Evolutionary conservation across 495 filamentous ascomycete genomes (phyloP), one percentile per base, ranked within the genome.

Genomic region (Penicillium daleae): DNA sequence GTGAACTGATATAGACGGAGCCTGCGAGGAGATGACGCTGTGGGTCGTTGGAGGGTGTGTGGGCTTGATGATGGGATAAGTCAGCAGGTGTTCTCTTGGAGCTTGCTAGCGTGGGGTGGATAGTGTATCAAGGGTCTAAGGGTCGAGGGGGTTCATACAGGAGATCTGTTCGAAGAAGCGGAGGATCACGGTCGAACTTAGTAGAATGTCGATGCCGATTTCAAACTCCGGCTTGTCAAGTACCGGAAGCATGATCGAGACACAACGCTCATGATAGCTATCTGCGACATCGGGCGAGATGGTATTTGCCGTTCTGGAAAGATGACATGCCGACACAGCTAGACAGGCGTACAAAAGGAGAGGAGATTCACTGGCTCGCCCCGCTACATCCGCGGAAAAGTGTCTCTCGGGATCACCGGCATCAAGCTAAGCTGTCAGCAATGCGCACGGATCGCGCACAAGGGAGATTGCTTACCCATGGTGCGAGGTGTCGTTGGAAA

Each of bases 111-210:
- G 33, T 51, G 35, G 37, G 24, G 49, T 8, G 31, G 50, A 17
- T 29, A 24, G 26, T 24, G 26, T 37, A 31, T 22, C 6, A 12
- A 24, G 19, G 40, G 35, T 22, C 10, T n/a, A n/a, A n/a, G n/a
- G n/a, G n/a, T n/a, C n/a, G n/a, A n/a, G n/a, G n/a, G n/a, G n/a
- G n/a, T n/a, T 61, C 74, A 26, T 62, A 79, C 76, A 76, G 27
- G 77, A 78, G 31, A 80, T 71, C 57, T 78, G 76, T 54, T 80
- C 77, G 39, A 78, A 78, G 49, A 78, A 78, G 21, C 77, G 77
- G 8, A 80, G 70, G 19, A 80, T 75, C 2, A 78, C 76, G 3
- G 77, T 78, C 0, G 76, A 77, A 6, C 74, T 71, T 15, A 80
- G 74, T 15, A 80, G 71, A 27, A 78, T 73, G n/a, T 80, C 77